Evolutionary conservation across 768 basidiomycete genomes (phyloP).

Genomic region (Rhodosporidiobolus odoratus): DNA sequence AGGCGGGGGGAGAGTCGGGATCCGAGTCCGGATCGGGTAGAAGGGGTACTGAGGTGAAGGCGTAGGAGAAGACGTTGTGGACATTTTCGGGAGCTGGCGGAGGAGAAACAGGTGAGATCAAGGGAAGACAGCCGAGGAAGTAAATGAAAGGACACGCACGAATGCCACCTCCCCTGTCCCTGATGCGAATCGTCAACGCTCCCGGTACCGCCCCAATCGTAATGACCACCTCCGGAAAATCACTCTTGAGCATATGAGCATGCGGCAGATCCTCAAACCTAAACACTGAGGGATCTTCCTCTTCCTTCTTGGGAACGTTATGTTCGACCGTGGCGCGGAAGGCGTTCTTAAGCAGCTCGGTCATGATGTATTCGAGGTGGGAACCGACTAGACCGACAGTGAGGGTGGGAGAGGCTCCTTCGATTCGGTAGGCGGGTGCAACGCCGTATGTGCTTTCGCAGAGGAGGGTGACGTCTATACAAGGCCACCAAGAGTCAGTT

Average conservation of each 20-base stretch:
- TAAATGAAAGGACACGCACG: conserved; percentile 36
- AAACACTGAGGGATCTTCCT: conserved; percentile 40
- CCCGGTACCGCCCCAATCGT: conserved; percentile 43
- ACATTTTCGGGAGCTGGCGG: conserved; percentile 58
- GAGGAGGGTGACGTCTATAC: conserved; percentile 72
- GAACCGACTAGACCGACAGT: conserved; percentile 70
- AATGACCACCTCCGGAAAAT: conserved; percentile 39
- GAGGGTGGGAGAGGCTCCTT: conserved; percentile 60
- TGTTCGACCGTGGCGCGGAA: conserved; percentile 83
- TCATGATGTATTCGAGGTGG: conserved; percentile 84
- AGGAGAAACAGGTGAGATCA: not conserved
- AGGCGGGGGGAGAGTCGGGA: conserved; percentile 32
- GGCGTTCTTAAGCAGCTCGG: conserved; percentile 83
- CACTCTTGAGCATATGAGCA: conserved; percentile 58
- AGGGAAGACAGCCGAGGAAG: not conserved
- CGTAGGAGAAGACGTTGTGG: conserved; percentile 79
- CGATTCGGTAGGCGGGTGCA: conserved; percentile 62
- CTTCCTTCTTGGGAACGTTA: conserved; percentile 48
- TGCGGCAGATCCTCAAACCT: conserved; percentile 51
- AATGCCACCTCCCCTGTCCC: conserved; percentile 83
- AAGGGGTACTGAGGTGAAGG: conserved; percentile 65
- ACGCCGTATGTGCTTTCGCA: conserved; percentile 78
- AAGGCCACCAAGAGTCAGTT: too few species aligned
- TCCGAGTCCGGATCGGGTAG: conserved; percentile 37
- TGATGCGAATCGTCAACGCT: conserved; percentile 69